A percentile compares a stretch with the other conserved stretches of the same genome.
These are phyloP conservation scores for Cyberlindnera nakhonratchasimensis DNA, from an alignment of 805 yeast species.

Conservation along the genomic window DNA sequence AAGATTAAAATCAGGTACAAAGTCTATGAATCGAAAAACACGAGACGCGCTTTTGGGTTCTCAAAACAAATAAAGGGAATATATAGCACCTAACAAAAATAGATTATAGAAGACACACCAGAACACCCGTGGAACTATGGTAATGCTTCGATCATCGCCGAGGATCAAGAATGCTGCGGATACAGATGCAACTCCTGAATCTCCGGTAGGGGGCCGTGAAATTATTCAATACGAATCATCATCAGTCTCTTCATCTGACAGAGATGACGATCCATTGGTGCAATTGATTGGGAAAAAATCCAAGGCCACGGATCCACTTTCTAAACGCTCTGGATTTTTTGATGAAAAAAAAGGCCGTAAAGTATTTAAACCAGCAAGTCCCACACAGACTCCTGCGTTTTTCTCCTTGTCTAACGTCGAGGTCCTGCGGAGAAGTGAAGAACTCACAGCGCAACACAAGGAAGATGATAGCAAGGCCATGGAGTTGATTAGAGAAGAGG, in stretches of 20 bases:
- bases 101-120: neutral
- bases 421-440: constrained; percentile 8
- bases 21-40: too few species aligned
- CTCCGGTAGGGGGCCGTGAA: too few species aligned
- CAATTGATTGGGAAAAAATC: neutral
- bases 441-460: constrained; percentile 7
- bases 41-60: too few species aligned
- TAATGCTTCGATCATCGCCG: neutral
- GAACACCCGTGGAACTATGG: neutral
- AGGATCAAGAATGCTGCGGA: neutral
- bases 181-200: too few species aligned
- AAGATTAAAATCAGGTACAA: too few species aligned
- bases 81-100: neutral
- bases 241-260: constrained; percentile 4
- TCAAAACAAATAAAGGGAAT: neutral
- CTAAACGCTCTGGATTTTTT: constrained; percentile 7
- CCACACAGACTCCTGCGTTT: neutral
- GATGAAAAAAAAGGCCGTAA: constrained; percentile 7
- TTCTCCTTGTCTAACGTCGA: neutral
- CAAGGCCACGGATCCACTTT: neutral
- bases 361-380: constrained; percentile 4
- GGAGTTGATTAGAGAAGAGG: constrained; percentile 7
- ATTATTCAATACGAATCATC: neutral
- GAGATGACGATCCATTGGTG: constrained; percentile 6
- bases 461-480: constrained; percentile 12